Base-by-base conservation (phyloP, 345 rosid species). In the Eucalyptus sp. region DNA sequence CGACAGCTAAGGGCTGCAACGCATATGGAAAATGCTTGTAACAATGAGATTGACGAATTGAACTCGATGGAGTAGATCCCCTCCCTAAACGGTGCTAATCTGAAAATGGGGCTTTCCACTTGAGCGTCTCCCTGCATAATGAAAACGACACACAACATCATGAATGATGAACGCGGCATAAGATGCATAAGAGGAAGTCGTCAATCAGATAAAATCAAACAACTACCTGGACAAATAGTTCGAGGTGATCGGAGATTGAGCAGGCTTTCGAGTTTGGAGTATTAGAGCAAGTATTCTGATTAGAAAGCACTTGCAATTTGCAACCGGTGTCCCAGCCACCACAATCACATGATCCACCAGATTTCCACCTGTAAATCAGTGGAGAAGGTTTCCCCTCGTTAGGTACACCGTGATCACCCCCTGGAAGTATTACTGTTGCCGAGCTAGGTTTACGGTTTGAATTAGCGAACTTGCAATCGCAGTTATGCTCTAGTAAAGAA, bases 311-410 rank as follows among this genome's bases (percentile, higher is more conserved):
- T 5, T 92, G 93, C 6, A 96, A 91, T 89, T 94, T 92, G 89
- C 99, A 97, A 87, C 99, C 99, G 29, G 96, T 92, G 92, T 97
- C 99, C 99, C 99, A 97, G 41, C 99, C 99, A 84, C 99, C 99
- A 83, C 99, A 97, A 89, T 97, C 99, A 50, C 99, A 97, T 33
- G 91, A 87, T 89, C 98, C 99, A 89, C 97, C 96, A 10, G 94
- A 90, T 89, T 83, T 95, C 98, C 98, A 97, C 71, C 99, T 89
- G 13, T 95, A 91, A 89, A 96, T 91, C 93, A 97, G 89, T 50
- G 97, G 93, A 10, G 96, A 91, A 90, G 97, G 99, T 27, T 85
- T 90, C 76, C 96, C 92, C 88, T 94, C 92, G 90, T 89, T 91
- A 50, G 98, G 97, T 88, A 96, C 86, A 89, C 98, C 92, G 92